A percentile compares a stretch with the other conserved stretches of the same genome.
phyloP scores from a whole-genome alignment of 768 basidiomycete species.

The Serendipita vermifera region DNA sequence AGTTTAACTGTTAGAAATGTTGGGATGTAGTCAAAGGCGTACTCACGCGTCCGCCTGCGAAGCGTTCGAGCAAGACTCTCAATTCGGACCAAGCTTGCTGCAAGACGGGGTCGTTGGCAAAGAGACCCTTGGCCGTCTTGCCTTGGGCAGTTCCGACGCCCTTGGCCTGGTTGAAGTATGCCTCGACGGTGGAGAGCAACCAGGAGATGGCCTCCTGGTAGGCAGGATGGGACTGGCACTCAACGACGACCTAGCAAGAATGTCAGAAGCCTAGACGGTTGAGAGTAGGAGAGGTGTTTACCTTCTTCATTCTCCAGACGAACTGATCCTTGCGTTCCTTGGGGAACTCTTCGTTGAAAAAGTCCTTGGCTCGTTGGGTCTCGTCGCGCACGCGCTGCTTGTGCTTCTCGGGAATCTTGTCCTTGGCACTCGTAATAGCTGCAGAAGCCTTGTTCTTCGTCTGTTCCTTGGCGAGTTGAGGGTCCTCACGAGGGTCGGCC shows the following conservation, averaged over 20 bases:
- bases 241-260: conserved; percentile 54
- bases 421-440: conserved; percentile 29
- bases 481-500: conserved; percentile 5
- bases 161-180: conserved; percentile 46
- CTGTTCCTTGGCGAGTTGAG: neutral
- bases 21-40: too few relatives aligned
- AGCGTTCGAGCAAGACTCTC: conserved; percentile 76
- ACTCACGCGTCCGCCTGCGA: conserved; percentile 49
- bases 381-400: conserved; percentile 44
- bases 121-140: conserved; percentile 24
- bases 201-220: conserved; percentile 74
- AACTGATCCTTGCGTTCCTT: conserved; percentile 84
- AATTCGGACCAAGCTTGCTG: conserved; percentile 47
- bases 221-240: conserved; percentile 84
- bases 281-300: conserved; percentile 18
- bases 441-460: conserved; percentile 9
- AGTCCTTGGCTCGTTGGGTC: conserved; percentile 46
- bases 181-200: conserved; percentile 49
- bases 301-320: conserved; percentile 89
- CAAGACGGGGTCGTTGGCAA: conserved; percentile 41
- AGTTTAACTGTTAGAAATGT: neutral
- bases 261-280: too few relatives aligned
- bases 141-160: conserved; percentile 25
- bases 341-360: conserved; percentile 76
- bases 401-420: conserved; percentile 56